These are phyloP conservation scores for Helotiales sp. DNA, from an alignment of 2,329 filamentous ascomycete species.

Conservation along the genomic window DNA sequence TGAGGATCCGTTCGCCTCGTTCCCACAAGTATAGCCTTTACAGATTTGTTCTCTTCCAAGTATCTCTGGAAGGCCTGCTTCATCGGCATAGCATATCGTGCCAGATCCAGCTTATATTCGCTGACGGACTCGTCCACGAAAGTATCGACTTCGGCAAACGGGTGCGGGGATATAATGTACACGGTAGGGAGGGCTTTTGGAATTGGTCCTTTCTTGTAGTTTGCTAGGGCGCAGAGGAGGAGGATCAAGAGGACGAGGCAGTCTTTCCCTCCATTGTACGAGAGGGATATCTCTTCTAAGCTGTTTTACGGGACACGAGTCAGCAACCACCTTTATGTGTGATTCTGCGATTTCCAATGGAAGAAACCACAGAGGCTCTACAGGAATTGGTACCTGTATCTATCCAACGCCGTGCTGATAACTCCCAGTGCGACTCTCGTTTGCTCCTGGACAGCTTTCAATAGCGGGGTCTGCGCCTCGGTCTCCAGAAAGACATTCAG, in stretches of 20 bases:
- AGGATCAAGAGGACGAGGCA: slow-evolving; percentile 90
- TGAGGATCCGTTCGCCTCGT: slow-evolving; percentile 93
- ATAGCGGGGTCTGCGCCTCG: slow-evolving; percentile 33
- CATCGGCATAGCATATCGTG: slow-evolving; percentile 79
- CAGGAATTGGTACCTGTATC: slow-evolving; percentile 67
- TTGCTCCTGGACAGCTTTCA: slow-evolving; percentile 67
- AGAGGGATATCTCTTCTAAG: slow-evolving; percentile 79
- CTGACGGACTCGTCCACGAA: slow-evolving; percentile 74
- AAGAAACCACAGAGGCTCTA: background rate
- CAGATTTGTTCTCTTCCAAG: slow-evolving; percentile 63
- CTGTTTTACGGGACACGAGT: slow-evolving; percentile 48
- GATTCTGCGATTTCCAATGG: background rate
- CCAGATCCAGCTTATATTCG: slow-evolving; percentile 76
- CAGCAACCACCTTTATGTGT: background rate
- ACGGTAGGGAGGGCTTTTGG: slow-evolving; percentile 70
- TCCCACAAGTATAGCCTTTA: slow-evolving; percentile 85
- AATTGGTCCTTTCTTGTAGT: slow-evolving; percentile 36
- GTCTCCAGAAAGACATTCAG: slow-evolving; percentile 41
- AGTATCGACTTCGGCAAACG: slow-evolving; percentile 83
- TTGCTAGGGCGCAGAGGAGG: slow-evolving; percentile 68
- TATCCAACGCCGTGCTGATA: slow-evolving; percentile 74
- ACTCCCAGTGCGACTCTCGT: slow-evolving; percentile 74
- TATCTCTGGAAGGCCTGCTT: slow-evolving; percentile 81
- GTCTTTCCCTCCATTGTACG: slow-evolving; percentile 98
- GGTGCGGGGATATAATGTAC: slow-evolving; percentile 84